These are phyloP conservation scores for Leucocoprinus birnbaumii DNA, from an alignment of 768 basidiomycete species.

Conservation along the genomic window DNA sequence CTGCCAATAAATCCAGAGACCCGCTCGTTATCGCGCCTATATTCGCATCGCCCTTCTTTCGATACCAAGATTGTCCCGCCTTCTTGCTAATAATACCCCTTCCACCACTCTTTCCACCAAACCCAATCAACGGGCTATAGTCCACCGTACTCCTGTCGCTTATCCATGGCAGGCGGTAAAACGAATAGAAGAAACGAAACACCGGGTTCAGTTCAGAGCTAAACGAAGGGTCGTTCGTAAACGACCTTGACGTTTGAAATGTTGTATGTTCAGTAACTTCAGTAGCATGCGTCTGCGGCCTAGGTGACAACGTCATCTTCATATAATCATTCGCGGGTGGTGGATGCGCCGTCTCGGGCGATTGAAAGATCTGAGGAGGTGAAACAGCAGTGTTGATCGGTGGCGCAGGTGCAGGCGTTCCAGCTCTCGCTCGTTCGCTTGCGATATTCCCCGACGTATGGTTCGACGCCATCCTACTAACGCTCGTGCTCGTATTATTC, in stretches of 20 bases:
- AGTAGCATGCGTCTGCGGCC: conserved; percentile 5
- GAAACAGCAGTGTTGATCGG: too few species aligned
- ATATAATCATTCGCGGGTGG: too few species aligned
- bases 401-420: too few species aligned
- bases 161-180: conserved; percentile 9
- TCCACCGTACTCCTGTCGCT: conserved; percentile 8
- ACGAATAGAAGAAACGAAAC: conserved; percentile 7
- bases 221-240: conserved; percentile 4
- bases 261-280: conserved; percentile 9
- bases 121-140: conserved; percentile 8
- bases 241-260: conserved; percentile 3
- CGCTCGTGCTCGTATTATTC: too few species aligned
- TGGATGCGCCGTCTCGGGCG: too few species aligned
- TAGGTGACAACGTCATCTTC: neutral
- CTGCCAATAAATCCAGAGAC: conserved; percentile 4
- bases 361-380: too few species aligned
- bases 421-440: too few species aligned
- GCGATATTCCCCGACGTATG: too few species aligned
- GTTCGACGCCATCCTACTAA: too few species aligned
- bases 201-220: conserved; percentile 6
- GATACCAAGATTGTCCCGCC: conserved; percentile 5
- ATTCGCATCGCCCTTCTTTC: neutral
- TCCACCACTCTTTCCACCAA: conserved; percentile 5
- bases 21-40: neutral
- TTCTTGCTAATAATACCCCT: conserved; percentile 7